Evolutionary conservation across 305 asterid species (phyloP), one percentile per base, ranked within the genome.

Genomic region (Fraxinus dipetala): DNA sequence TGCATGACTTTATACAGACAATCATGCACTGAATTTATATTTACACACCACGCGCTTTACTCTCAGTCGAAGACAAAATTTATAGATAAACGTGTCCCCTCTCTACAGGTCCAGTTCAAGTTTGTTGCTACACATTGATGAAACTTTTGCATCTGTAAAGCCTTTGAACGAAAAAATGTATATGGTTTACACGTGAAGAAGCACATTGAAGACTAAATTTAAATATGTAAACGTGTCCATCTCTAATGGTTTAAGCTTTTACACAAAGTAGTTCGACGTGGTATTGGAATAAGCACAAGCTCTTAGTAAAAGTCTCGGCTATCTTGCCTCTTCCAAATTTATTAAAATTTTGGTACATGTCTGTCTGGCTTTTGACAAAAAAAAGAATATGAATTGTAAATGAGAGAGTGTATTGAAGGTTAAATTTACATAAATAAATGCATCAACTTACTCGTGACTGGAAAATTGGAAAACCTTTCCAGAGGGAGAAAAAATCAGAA

Each of bases 401-500:
- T n/a, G 26, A 56, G 10, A n/a, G n/a, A 8, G n/a, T 16, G 2
- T 9, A 5, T 65, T 65, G 35, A 65, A 65, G 5, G 26, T 31
- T 26, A 65, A 63, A 63, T 24, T 24, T 63, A 63, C 34, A 63
- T 10, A 24, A 65, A 24, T 3, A 7, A 10, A 65, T 56, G 28
- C 8, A 26, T 65, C 35, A 2, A 79, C 88, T 45, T 79, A 91
- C 92, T 89, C 91, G 24, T 89, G 91, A 20, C 89, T 89, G 28
- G 91, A 85, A 26, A 89, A 91, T 34, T 91, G 86, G 83, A 80
- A 91, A 0, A 83, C 65, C 56, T 88, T 91, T 7, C 90, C 94
- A 0, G 94, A 85, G 65, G 94, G 89, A 2, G 93, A 89, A 84
- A 88, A 91, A 30, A 91, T 63, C 67, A 91, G 83, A 56, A 89